phyloP scores from a whole-genome alignment of 371 early-diverging fungal species.

The Mucor saturninus region DNA sequence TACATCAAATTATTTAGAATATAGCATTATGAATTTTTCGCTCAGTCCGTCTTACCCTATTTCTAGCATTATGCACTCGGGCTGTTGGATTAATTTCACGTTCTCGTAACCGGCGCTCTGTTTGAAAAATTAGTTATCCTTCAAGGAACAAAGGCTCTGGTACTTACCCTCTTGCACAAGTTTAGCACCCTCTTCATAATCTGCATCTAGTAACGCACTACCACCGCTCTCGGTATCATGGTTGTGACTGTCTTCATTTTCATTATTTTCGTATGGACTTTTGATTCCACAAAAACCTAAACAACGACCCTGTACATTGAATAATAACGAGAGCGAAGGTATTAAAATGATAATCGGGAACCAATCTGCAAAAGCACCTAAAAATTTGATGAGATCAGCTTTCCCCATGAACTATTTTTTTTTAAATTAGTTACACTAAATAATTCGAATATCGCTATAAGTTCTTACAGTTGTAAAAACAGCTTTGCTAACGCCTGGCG shows the following conservation, averaged over 20 bases:
- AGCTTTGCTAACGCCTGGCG: constrained; percentile 46
- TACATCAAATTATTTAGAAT: not conserved
- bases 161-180: constrained; percentile 46
- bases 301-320: constrained; percentile 82
- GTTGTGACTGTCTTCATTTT: constrained; percentile 45
- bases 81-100: constrained; percentile 35
- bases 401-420: constrained; percentile 75
- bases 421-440: not conserved
- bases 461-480: constrained; percentile 50
- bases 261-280: constrained; percentile 63
- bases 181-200: constrained; percentile 53
- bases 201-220: constrained; percentile 36
- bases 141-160: not conserved
- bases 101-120: constrained; percentile 39
- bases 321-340: constrained; percentile 72
- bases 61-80: constrained; percentile 21
- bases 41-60: constrained; percentile 24
- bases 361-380: constrained; percentile 90
- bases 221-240: constrained; percentile 43
- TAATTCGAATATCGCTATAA: not conserved
- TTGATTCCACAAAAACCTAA: constrained; percentile 68
- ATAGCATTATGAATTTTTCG: not conserved
- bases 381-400: constrained; percentile 86
- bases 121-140: not conserved
- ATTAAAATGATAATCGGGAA: constrained; percentile 85